Conservation (phyloP, 306 rosid species). For the Casuarina equisetifolia region DNA sequence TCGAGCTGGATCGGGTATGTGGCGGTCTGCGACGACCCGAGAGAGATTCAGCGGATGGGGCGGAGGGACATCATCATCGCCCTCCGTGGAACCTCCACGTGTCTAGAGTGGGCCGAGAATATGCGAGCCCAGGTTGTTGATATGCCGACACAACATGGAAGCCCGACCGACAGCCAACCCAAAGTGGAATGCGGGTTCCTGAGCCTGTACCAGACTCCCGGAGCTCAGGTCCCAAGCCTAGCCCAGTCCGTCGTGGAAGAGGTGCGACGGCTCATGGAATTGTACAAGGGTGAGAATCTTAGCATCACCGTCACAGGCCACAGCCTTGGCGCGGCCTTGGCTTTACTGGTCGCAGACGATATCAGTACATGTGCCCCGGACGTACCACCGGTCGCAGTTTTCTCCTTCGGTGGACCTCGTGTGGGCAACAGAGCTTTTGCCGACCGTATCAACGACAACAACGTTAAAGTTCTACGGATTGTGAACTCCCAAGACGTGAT, state of each 20-base stretch:
- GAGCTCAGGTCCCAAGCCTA: slow-evolving; percentile 72
- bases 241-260: slow-evolving; percentile 73
- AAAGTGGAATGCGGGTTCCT: slow-evolving; percentile 83
- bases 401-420: slow-evolving; percentile 89
- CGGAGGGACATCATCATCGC: slow-evolving; percentile 81
- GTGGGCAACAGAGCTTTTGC: slow-evolving; percentile 77
- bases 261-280: slow-evolving; percentile 43
- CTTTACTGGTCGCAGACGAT: slow-evolving; percentile 74
- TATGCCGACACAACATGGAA: neutral
- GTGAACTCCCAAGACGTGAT: slow-evolving; percentile 89
- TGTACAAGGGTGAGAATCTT: slow-evolving; percentile 60
- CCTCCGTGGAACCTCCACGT: slow-evolving; percentile 89
- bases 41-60: slow-evolving; percentile 82
- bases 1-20: slow-evolving; percentile 95
- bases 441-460: slow-evolving; percentile 26
- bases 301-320: slow-evolving; percentile 91
- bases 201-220: slow-evolving; percentile 66
- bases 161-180: slow-evolving; percentile 23
- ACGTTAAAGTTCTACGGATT: slow-evolving; percentile 71
- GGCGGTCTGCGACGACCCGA: slow-evolving; percentile 76
- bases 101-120: slow-evolving; percentile 94
- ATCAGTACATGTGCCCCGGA: slow-evolving; percentile 37
- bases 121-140: slow-evolving; percentile 60
- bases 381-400: slow-evolving; percentile 70
- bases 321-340: slow-evolving; percentile 84